Conservation (phyloP, 2,329 filamentous ascomycete species). For the Penicillium sp. region DNA sequence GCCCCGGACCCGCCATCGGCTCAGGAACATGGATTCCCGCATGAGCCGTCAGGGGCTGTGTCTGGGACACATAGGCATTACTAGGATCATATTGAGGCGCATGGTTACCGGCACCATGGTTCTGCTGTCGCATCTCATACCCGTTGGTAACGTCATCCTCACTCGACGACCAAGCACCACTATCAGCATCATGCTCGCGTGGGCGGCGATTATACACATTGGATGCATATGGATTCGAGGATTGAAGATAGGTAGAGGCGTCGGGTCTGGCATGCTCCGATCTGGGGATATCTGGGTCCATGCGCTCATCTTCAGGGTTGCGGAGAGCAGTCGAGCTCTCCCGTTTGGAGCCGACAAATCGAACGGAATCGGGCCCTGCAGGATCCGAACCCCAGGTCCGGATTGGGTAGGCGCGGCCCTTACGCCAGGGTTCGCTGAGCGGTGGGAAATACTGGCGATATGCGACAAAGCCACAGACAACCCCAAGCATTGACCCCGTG, state of each 20-base stretch:
- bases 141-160: constrained; percentile 36
- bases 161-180: constrained; percentile 35
- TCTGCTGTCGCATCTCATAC: constrained; percentile 39
- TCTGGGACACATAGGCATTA: constrained; percentile 31
- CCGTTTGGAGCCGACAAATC: background rate
- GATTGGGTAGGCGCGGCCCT: constrained; percentile 59
- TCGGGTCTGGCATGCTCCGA: constrained; percentile 3
- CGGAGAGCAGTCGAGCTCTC: constrained; percentile 31
- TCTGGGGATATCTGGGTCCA: constrained; percentile 5
- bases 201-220: constrained; percentile 27
- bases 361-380: constrained; percentile 20
- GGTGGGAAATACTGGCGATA: constrained; percentile 62
- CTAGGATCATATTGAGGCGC: constrained; percentile 26
- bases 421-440: constrained; percentile 54
- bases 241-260: constrained; percentile 19
- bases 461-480: constrained; percentile 51
- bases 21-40: constrained; percentile 8
- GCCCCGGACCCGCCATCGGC: constrained; percentile 10
- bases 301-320: constrained; percentile 32
- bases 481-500: constrained; percentile 53
- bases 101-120: constrained; percentile 19
- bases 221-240: constrained; percentile 27
- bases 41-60: constrained; percentile 9
- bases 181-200: constrained; percentile 31
- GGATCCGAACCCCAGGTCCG: constrained; percentile 55